Base-by-base conservation (phyloP, 371 early-diverging fungal genomes). In the Mortierella sp. region DNA sequence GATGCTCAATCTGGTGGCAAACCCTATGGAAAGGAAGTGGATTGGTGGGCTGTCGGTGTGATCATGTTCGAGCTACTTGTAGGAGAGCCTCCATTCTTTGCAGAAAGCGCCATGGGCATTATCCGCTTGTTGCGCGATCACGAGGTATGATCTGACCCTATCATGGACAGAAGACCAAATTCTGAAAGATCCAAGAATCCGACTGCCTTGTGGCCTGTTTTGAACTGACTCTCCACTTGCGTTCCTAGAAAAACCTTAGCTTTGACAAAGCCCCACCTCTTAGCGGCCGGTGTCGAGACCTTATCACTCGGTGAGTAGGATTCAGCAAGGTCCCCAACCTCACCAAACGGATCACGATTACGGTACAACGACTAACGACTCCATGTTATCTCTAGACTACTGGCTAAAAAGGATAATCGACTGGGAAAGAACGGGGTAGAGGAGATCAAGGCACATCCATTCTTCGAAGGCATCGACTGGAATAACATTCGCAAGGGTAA, bases 41-140 rank as follows among this genome's bases (percentile, higher is more conserved):
- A 99, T 85, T 97, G 98, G 94, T 99, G 99, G 99, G 94, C 97
- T 8, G 80, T 99, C 6, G 99, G 99, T 6, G 96, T 98, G 3
- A 95, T 99, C 65, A 92, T 99, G 89, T 99, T 94, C 80, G 99
- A 99, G 79, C 92, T 98, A 62, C 83, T 98, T 46, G 92, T 95
- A 45, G 98, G 98, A 1, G 97, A 96, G 60, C 95, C 98, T 28
- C 96, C 98, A 3, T 97, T 96, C 80, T 92, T 92, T 74, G 87
- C 90, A 28, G 88, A 90, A 37, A 90, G 86, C 55, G 87, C 93
- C 29, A 90, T 91, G 58, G 94, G 96, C 25, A 97, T 7, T 94
- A 96, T 80, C 85, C 91, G 58, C 91, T 91, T 82, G 90, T 95
- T 69, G 82, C 95, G 76, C 8, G 85, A 90, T 69, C 94, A 85